Evolutionary conservation across 306 rosid species (phyloP), one percentile per base, ranked within the genome.

Genomic region (Lotus japonicus): DNA sequence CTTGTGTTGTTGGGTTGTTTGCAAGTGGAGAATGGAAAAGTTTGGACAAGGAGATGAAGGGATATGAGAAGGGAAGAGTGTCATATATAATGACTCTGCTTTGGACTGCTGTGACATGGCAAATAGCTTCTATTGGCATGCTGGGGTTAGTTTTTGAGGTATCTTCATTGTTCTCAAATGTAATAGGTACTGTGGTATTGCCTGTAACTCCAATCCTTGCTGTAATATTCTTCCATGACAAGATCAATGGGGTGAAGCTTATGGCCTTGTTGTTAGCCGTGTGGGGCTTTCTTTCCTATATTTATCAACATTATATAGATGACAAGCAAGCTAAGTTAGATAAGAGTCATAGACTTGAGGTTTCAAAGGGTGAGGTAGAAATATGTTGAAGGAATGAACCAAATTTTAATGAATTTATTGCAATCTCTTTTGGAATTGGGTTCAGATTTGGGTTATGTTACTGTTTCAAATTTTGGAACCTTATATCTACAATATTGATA

Each of bases 61-160:
- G 48, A 18, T 88, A 76, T 74, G 78, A 74, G 23, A 51, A 77
- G 48, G 90, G 88, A 21, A 79, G 18, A 13, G 73, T 83, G 8
- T 88, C 88, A n/a, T 85, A 88, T 43, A 5, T 77, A 49, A 85
- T 88, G 90, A 83, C 85, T 52, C 74, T 88, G 61, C 4, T 81
- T 62, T 85, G 90, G 88, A 81, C 49, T 15, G 85, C 87, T n/a
- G 81, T 85, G 79, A 62, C 84, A 23, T 88, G 90, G 88, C 85
- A 85, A 53, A 58, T 88, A 42, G 79, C 76, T 2, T 68, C 82
- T 0, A 50, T 88, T 33, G 95, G 88, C 9, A 44, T 81, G 82
- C 5, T 83, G 64, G 90, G 95, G 17, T 74, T 88, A 77, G 72
- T 88, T 69, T 72, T 77, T 54, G 88, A 85, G 61, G 95, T 72